Evolutionary conservation across 306 rosid species (phyloP).

Genomic region (Comarum palustre): DNA sequence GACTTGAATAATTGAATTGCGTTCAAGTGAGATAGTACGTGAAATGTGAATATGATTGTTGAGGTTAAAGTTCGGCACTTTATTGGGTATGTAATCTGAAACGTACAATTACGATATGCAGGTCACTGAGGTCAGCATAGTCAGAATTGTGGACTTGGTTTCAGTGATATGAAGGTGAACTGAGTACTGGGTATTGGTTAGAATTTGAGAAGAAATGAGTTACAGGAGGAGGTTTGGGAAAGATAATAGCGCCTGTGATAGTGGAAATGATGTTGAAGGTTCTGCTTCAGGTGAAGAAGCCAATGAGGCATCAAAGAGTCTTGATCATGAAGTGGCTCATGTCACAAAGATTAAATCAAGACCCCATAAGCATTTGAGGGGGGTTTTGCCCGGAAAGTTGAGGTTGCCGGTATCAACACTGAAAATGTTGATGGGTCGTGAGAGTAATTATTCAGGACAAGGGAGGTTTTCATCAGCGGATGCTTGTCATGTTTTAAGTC

Average conservation of each 20-base stretch:
- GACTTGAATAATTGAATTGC: constrained; percentile 1
- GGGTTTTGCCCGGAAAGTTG: constrained; percentile 47
- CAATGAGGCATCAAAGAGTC: constrained; percentile 26
- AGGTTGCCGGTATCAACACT: constrained; percentile 70
- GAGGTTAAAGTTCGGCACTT: not conserved
- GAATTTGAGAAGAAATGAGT: constrained; percentile 4
- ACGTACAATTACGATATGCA: not conserved
- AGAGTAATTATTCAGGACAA: constrained; percentile 64
- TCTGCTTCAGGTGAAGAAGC: constrained; percentile 38
- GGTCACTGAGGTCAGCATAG: no score
- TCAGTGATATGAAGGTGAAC: not conserved
- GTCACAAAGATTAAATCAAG: constrained; percentile 57
- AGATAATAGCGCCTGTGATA: constrained; percentile 52
- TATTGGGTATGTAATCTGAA: not conserved
- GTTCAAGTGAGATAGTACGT: not conserved
- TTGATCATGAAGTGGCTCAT: constrained; percentile 75
- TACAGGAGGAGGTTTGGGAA: not conserved
- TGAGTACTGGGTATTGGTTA: constrained; percentile 3
- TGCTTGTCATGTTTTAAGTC: constrained; percentile 75
- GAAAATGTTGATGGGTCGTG: constrained; percentile 86
- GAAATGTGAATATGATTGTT: not conserved
- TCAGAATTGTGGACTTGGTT: not conserved
- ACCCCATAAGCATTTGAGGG: constrained; percentile 52
- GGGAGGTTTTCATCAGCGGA: constrained; percentile 90
- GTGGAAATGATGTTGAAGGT: constrained; percentile 31